Evolutionary conservation across 257 asterid genomes (phyloP).

Genomic region (Prunella vulgaris): DNA sequence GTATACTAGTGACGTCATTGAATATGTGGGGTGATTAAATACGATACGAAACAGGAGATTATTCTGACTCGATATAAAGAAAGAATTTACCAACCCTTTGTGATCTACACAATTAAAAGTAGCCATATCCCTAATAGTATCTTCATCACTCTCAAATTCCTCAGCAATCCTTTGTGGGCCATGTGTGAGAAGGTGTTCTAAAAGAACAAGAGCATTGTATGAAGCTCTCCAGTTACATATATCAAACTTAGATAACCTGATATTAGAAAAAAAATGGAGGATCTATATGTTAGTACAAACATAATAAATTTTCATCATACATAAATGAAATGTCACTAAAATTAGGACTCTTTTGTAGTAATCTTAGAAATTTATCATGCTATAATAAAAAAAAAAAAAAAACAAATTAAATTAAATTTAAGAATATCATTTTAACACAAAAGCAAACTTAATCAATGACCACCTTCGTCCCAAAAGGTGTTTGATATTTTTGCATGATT

Average conservation of each 20-base stretch:
- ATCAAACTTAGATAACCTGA: slow-evolving; percentile 61
- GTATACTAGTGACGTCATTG: background rate
- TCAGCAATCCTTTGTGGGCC: slow-evolving; percentile 78
- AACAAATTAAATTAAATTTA: background rate
- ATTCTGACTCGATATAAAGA: background rate
- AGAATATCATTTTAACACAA: background rate
- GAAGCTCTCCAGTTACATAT: slow-evolving; percentile 65
- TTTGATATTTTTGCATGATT: background rate
- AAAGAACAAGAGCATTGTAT: slow-evolving; percentile 52
- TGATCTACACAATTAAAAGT: slow-evolving; percentile 52
- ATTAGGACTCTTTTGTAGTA: background rate
- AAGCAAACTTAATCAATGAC: background rate
- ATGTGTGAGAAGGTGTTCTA: slow-evolving; percentile 76
- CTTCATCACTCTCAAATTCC: slow-evolving; percentile 59
- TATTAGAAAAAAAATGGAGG: background rate
- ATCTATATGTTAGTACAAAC: background rate
- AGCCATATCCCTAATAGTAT: slow-evolving; percentile 47
- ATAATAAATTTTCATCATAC: no score
- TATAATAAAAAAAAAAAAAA: no score
- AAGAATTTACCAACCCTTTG: slow-evolving; percentile 44
- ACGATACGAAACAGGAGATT: background rate
- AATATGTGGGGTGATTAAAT: background rate
- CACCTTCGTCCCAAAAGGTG: no score
- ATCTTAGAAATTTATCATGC: background rate
- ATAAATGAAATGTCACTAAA: background rate